Evolutionary conservation across 2,329 filamentous ascomycete species (phyloP).

Genomic region (Orbilia quercus): DNA sequence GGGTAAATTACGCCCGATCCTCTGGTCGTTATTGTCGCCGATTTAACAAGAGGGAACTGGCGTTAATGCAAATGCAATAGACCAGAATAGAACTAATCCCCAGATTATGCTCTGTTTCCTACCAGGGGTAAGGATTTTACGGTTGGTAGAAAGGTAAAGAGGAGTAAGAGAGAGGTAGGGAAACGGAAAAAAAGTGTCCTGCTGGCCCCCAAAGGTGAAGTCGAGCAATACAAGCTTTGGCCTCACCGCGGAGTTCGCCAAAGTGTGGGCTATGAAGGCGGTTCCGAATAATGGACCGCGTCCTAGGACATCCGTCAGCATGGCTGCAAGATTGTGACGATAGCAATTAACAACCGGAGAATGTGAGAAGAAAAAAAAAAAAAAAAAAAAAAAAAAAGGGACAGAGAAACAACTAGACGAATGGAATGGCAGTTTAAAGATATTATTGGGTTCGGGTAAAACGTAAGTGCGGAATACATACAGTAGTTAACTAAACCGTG

Average conservation of each 20-base stretch:
- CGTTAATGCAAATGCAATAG: conserved; percentile 47
- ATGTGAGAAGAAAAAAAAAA: conserved; percentile 25
- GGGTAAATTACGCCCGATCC: conserved; percentile 42
- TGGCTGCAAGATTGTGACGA: conserved; percentile 30
- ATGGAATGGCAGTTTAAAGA: conserved; percentile 19
- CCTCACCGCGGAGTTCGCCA: conserved; percentile 50
- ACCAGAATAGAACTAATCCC: conserved; percentile 27
- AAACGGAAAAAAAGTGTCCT: conserved; percentile 14
- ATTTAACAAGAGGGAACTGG: conserved; percentile 45
- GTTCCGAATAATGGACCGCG: conserved; percentile 50
- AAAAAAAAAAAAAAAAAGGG: conserved; percentile 18
- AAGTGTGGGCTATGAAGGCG: conserved; percentile 33
- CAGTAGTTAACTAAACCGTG: conserved; percentile 17
- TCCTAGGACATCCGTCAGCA: conserved; percentile 52
- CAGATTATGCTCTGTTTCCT: conserved; percentile 23
- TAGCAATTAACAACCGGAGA: conserved; percentile 13
- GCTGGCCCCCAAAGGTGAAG: conserved; percentile 38
- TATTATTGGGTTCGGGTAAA: conserved; percentile 10
- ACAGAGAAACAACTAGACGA: conserved; percentile 22
- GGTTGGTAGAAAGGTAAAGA: conserved; percentile 20
- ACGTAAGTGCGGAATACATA: conserved; percentile 20
- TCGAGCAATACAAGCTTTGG: conserved; percentile 31
- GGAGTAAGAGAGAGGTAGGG: conserved; percentile 29
- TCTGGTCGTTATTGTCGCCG: conserved; percentile 52
- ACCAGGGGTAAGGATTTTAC: conserved; percentile 24